A percentile compares a stretch with the other conserved stretches of the same genome.
phyloP scores from a whole-genome alignment of 2,329 filamentous ascomycete genomes.

The Daldinia sp. region DNA sequence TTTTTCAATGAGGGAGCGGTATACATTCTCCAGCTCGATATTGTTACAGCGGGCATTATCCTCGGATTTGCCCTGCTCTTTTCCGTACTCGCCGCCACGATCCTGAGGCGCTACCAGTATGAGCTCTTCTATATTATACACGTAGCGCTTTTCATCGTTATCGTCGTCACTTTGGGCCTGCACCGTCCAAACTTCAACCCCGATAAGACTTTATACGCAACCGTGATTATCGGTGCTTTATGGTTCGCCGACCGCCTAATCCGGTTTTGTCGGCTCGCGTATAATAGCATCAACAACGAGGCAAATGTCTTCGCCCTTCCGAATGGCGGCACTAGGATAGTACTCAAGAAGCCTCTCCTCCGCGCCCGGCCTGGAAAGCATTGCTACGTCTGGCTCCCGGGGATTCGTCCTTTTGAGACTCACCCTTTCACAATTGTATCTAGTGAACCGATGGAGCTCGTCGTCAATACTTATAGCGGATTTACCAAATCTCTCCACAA shows the following conservation, averaged over 20 bases:
- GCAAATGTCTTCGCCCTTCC: conserved; percentile 55
- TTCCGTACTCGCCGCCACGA: conserved; percentile 47
- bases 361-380: conserved; percentile 63
- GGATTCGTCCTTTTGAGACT: conserved; percentile 63
- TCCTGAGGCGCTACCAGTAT: conserved; percentile 52
- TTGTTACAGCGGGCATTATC: conserved; percentile 49
- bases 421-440: conserved; percentile 71
- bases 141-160: conserved; percentile 52
- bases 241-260: conserved; percentile 57
- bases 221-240: conserved; percentile 50
- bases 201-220: conserved; percentile 49
- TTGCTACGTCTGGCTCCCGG: conserved; percentile 70
- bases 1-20: conserved; percentile 40
- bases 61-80: conserved; percentile 51
- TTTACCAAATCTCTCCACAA: conserved; percentile 65
- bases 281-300: conserved; percentile 51
- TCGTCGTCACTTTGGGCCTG: conserved; percentile 52
- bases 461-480: conserved; percentile 65
- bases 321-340: conserved; percentile 54
- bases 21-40: conserved; percentile 40
- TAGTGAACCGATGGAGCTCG: conserved; percentile 63
- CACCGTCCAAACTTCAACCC: conserved; percentile 54
- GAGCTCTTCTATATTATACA: conserved; percentile 58
- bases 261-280: conserved; percentile 48
- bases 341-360: conserved; percentile 57